Evolutionary conservation across 176 grass and related monocot genomes (phyloP), one percentile per base, ranked within the genome.

Genomic region (Lolium multiflorum): DNA sequence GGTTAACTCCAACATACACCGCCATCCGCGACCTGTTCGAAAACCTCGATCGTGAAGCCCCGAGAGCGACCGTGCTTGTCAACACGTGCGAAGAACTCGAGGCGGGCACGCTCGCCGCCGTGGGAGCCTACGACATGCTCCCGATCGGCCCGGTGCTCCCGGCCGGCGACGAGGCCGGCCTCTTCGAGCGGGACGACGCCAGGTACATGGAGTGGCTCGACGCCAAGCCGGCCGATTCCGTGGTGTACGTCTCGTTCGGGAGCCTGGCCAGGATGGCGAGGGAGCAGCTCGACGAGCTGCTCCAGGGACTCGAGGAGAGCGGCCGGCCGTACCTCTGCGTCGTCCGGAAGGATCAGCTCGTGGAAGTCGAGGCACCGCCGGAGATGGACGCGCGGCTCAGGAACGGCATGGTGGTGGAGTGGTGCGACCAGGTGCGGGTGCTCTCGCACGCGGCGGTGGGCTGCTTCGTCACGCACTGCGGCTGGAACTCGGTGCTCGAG

Each of bases 401-500:
- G 88, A 85, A 56, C 38, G 89, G 91, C 63, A 28, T 94, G 67
- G 83, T 91, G 64, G 93, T 98, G 71, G 93, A 95, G 78, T 98
- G 96, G 93, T 98, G 93, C 24, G 80, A 90, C 73, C 93, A 95
- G 84, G 87, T 81, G 43, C 50, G 60, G 35, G 95, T 97, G 47
- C 77, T 97, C n/a, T 77, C 52, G 31, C 31, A 97, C 81, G 84
- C 87, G 5, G 70, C 90, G 6, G 86, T 97, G 4, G 92, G 82
- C 2, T 97, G 95, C 87, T 97, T 97, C 80, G 81, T 97, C 16
- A 97, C 90, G 3, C 95, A 97, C 79, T 92, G 95, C 79, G 90
- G 93, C 1, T 95, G 93, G 93, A 95, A 95, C 88, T 95, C 93
- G 38, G 90, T 86, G 49, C 55, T 90, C 24, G 93, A 95, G 87